Evolutionary conservation across 2,329 filamentous ascomycete species (phyloP), one percentile per base, ranked within the genome.

Genomic region (Aciculosporium take): DNA sequence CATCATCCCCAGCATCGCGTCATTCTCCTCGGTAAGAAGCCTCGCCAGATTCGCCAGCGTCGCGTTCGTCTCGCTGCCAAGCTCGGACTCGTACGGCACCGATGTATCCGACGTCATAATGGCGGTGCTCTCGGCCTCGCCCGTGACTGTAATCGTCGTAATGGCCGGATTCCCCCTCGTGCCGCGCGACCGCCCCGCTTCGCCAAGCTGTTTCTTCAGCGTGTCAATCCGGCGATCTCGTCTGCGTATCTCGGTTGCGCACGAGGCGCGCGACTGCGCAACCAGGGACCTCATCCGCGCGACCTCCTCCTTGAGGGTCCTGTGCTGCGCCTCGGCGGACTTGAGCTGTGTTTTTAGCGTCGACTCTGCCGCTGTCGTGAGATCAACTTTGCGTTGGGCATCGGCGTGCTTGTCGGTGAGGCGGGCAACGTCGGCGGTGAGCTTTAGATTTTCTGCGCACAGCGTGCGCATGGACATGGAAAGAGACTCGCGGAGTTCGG

Each of bases 21-120:
- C 88, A 53, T 98, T 98, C 59, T 98, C 91, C 49, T 94, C 85
- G 54, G 86, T 91, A 44, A 96, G 65, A 30, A 76, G 78, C 56
- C 84, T 82, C 24, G 85, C 88, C 44, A 94, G 65, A 53, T 84
- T 79, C 0, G 88, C 91, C 43, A 98, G 66, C 55, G 95, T 95
- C 38, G 87, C 80, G 37, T 89, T 94, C 5, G 89, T 94, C 62
- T 96, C 91, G 56, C 81, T 77, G 52, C 80, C 79, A 46, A 96
- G 64, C 51, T 77, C 83, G 59, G 89, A 74, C 64, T 74, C 56
- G 61, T 71, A 53, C 27, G 27, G 13, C n/a, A n/a, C n/a, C n/a
- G 23, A 7, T 9, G 30, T 32, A 4, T 8, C 2, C 30, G 30
- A 18, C 9, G 30, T 30, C 29, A 7, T 17, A n/a, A n/a, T 17